A percentile compares a stretch with the other conserved stretches of the same genome.
Evolutionary conservation across 2,329 filamentous ascomycete genomes (phyloP).

Genomic region (Akanthomyces lecanii): DNA sequence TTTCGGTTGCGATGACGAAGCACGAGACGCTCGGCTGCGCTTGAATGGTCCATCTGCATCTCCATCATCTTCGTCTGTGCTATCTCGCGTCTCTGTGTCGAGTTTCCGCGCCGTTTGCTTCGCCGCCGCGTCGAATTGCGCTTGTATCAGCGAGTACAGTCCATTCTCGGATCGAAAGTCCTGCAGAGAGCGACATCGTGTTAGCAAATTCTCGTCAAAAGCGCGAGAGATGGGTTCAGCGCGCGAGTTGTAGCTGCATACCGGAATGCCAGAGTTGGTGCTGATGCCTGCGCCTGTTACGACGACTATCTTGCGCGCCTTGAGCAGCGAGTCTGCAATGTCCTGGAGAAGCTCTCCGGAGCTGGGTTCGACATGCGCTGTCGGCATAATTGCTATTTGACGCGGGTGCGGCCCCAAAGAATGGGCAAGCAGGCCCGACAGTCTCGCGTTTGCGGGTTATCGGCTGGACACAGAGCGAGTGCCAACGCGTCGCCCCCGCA

Average conservation of each 20-base stretch:
- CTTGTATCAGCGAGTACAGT: slow-evolving; percentile 67
- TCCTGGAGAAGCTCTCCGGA: slow-evolving; percentile 55
- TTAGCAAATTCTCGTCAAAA: neutral
- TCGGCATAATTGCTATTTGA: slow-evolving; percentile 48
- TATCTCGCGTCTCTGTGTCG: slow-evolving; percentile 20
- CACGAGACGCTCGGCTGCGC: slow-evolving; percentile 9
- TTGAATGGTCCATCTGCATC: slow-evolving; percentile 15
- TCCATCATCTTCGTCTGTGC: slow-evolving; percentile 22
- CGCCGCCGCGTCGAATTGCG: slow-evolving; percentile 56
- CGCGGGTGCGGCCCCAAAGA: neutral
- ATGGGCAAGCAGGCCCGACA: neutral
- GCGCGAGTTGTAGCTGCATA: slow-evolving; percentile 30
- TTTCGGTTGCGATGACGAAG: neutral
- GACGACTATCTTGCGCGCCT: slow-evolving; percentile 65
- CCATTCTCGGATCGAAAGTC: slow-evolving; percentile 71
- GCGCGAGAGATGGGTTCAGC: neutral
- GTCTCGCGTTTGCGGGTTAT: neutral
- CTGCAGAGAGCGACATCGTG: slow-evolving; percentile 34
- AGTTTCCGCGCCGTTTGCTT: slow-evolving; percentile 31
- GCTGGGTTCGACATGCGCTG: slow-evolving; percentile 49
- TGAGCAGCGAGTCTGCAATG: slow-evolving; percentile 60
- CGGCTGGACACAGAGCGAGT: neutral
- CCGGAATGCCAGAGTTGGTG: slow-evolving; percentile 71
- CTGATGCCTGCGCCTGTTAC: slow-evolving; percentile 71
- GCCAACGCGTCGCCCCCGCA: neutral